Evolutionary conservation across 106 monocot species (phyloP).

Genomic region (Dioscorea alata): DNA sequence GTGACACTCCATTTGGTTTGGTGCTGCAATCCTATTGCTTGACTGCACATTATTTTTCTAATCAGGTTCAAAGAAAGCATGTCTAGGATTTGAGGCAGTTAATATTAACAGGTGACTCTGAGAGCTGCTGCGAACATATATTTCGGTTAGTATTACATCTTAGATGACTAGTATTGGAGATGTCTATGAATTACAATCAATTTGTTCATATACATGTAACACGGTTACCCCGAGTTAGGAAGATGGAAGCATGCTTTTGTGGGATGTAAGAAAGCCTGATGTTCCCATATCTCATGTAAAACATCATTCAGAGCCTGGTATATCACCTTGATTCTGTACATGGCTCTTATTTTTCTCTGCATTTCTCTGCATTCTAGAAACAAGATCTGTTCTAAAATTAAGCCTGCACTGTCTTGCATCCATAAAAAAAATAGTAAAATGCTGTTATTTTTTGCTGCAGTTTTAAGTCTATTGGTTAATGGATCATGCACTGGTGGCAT

Average conservation of each 20-base stretch:
- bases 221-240: conserved; percentile 65
- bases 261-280: conserved; percentile 74
- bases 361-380: not conserved
- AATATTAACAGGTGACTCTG: conserved; percentile 76
- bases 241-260: conserved; percentile 99
- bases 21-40: too few species aligned
- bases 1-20: too few species aligned
- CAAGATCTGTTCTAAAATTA: too few species aligned
- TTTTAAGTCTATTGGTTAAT: conserved; percentile 69
- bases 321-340: not conserved
- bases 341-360: too few species aligned
- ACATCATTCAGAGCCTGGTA: conserved; percentile 91
- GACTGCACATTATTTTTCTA: not conserved
- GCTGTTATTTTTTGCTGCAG: conserved; percentile 23
- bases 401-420: not conserved
- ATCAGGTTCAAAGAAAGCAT: conserved; percentile 96
- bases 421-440: not conserved
- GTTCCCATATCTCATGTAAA: conserved; percentile 54
- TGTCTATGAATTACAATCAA: too few species aligned
- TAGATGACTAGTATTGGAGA: too few species aligned
- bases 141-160: conserved; percentile 52
- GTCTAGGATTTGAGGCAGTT: conserved; percentile 89
- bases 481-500: conserved; percentile 68
- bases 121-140: conserved; percentile 72
- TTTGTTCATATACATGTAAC: too few species aligned